These are phyloP conservation scores for Cryptococcus neoformans DNA, from an alignment of 1,284 basidiomycete species.

Conservation along the genomic window DNA sequence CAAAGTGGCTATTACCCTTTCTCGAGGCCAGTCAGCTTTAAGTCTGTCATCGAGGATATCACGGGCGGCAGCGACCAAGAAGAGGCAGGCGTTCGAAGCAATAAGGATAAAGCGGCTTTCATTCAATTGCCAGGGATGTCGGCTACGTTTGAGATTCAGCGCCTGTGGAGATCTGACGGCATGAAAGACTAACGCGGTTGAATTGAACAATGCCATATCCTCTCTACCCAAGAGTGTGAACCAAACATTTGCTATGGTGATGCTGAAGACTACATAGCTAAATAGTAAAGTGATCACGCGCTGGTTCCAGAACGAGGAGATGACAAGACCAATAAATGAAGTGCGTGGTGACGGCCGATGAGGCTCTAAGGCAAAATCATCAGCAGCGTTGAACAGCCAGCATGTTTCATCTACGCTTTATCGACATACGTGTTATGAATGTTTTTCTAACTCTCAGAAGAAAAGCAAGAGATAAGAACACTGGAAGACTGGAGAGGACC, in stretches of 20 bases:
- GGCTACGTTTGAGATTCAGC: slow-evolving; percentile 12
- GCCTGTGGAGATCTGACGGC: background rate
- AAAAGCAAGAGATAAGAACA: slow-evolving; percentile 40
- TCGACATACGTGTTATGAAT: slow-evolving; percentile 33
- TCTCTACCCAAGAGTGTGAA: slow-evolving; percentile 6
- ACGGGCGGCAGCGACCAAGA: slow-evolving; percentile 19
- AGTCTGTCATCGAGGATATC: slow-evolving; percentile 25
- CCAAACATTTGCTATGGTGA: slow-evolving; percentile 16
- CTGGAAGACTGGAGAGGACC: slow-evolving; percentile 58
- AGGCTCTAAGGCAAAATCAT: slow-evolving; percentile 5
- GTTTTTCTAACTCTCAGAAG: slow-evolving; percentile 22
- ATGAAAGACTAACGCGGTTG: slow-evolving; percentile 10
- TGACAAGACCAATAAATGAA: slow-evolving; percentile 11
- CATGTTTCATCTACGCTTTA: slow-evolving; percentile 5
- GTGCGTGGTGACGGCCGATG: slow-evolving; percentile 5
- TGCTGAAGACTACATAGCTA: slow-evolving; percentile 20
- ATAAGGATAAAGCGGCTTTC: slow-evolving; percentile 44
- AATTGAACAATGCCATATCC: slow-evolving; percentile 9
- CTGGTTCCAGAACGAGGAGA: slow-evolving; percentile 18
- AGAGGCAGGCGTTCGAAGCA: slow-evolving; percentile 24
- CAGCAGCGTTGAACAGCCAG: background rate
- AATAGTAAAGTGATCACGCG: slow-evolving; percentile 18
- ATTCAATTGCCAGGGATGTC: slow-evolving; percentile 44
- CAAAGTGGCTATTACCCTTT: slow-evolving; percentile 16
- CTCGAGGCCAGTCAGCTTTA: slow-evolving; percentile 30